A percentile compares a stretch with the other conserved stretches of the same genome.
Conservation (phyloP, 225 moss, liverwort and hornwort species). For the Physcomitrium patens region DNA sequence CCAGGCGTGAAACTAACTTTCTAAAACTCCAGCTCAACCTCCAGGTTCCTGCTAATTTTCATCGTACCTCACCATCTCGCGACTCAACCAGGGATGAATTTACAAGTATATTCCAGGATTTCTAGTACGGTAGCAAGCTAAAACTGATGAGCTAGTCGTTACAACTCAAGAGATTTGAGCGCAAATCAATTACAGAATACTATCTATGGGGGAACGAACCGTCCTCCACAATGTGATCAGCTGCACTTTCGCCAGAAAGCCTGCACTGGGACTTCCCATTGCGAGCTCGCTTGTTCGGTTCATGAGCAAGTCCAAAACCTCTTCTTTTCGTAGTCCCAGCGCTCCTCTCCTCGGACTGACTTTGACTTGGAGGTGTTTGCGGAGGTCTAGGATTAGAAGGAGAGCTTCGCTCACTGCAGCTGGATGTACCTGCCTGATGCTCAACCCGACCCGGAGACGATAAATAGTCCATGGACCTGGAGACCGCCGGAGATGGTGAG, state of each 20-base stretch:
- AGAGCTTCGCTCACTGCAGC: constrained; percentile 44
- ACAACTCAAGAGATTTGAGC: neutral
- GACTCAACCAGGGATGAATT: constrained; percentile 26
- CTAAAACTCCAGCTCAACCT: constrained; percentile 40
- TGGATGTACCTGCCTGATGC: constrained; percentile 35
- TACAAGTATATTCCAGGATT: constrained; percentile 28
- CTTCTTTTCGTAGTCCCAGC: constrained; percentile 29
- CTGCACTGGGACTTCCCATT: constrained; percentile 23
- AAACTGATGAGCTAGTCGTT: neutral
- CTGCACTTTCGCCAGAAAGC: constrained; percentile 22
- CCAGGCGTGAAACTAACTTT: constrained; percentile 25
- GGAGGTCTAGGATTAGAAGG: constrained; percentile 40
- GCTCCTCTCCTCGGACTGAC: constrained; percentile 38
- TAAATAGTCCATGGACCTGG: constrained; percentile 21
- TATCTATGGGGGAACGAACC: constrained; percentile 28
- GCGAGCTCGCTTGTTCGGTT: constrained; percentile 25
- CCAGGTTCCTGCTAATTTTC: constrained; percentile 23
- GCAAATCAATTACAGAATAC: constrained; percentile 19
- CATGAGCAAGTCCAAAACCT: constrained; percentile 21
- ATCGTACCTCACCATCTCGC: constrained; percentile 21
- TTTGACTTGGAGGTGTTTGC: constrained; percentile 39
- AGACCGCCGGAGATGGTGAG: constrained; percentile 23
- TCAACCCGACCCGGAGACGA: constrained; percentile 22
- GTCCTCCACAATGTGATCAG: constrained; percentile 26
- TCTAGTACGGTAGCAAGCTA: constrained; percentile 22